Percentiles rank a stretch among this genome's conserved stretches.
Conservation (phyloP, 1,284 basidiomycete species). For the Leccinum fuscescens region DNA sequence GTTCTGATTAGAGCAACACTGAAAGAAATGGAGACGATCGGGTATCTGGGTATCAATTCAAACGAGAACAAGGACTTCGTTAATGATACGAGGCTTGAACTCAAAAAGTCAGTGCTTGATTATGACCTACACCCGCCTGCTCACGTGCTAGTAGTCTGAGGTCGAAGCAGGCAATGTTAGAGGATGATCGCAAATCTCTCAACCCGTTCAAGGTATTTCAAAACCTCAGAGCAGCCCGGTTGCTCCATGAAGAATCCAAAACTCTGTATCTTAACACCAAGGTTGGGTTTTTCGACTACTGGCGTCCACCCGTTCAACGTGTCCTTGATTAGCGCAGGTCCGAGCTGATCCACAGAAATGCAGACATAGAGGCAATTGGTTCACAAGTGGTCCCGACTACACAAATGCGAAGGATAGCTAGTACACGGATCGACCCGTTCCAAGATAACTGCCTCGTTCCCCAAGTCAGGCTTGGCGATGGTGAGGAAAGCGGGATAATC, state of each 20-base stretch:
- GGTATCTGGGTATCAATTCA: slow-evolving; percentile 8
- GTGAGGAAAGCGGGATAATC: not conserved
- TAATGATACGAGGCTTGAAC: not conserved
- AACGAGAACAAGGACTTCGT: slow-evolving; percentile 2
- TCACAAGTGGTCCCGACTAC: slow-evolving; percentile 4
- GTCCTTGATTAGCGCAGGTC: slow-evolving; percentile 6
- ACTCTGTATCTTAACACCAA: not conserved
- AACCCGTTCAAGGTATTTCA: slow-evolving; percentile 12
- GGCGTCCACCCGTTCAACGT: not conserved
- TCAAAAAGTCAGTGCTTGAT: slow-evolving; percentile 5
- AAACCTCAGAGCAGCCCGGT: slow-evolving; percentile 3
- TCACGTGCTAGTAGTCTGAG: slow-evolving; percentile 3
- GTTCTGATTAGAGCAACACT: slow-evolving; percentile 16
- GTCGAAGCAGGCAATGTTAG: not conserved
- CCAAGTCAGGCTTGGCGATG: not conserved
- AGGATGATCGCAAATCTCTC: not conserved
- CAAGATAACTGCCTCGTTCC: not conserved
- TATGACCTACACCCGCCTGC: not conserved
- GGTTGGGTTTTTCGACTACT: not conserved
- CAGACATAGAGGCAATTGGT: too few species aligned
- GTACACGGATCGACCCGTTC: not conserved
- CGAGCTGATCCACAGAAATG: slow-evolving; percentile 9
- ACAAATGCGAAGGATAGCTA: slow-evolving; percentile 5
- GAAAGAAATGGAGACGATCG: slow-evolving; percentile 12
- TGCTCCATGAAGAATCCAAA: slow-evolving; percentile 10